These are phyloP conservation scores for Bremia lactucae DNA, from an alignment of 352 stramenopile genomes.

Conservation along the genomic window DNA sequence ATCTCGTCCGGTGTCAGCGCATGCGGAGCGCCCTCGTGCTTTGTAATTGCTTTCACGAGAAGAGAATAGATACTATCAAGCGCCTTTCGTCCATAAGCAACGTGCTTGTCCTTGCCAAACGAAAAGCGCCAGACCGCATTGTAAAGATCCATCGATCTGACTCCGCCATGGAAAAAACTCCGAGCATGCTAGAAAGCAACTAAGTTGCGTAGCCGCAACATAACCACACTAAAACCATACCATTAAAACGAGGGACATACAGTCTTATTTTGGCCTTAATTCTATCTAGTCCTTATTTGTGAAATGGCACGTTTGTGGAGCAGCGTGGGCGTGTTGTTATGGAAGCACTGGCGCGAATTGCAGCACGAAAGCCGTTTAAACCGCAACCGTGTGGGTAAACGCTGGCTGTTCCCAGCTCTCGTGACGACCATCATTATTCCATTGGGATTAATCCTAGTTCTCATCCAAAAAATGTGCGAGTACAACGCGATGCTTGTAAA, in stretches of 20 bases:
- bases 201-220: background rate
- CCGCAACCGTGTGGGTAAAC: conserved; percentile 17
- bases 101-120: conserved; percentile 21
- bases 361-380: conserved; percentile 72
- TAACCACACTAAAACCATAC: too few relatives aligned
- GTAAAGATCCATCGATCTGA: conserved; percentile 40
- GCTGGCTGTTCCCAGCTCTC: conserved; percentile 59
- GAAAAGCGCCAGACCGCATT: conserved; percentile 35
- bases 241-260: too few relatives aligned
- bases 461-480: conserved; percentile 46
- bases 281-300: background rate
- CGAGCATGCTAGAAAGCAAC: background rate
- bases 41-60: conserved; percentile 30
- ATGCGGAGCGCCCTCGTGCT: conserved; percentile 21
- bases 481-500: conserved; percentile 33
- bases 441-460: conserved; percentile 40
- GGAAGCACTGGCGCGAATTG: conserved; percentile 79
- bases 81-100: conserved; percentile 21
- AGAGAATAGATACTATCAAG: conserved; percentile 42
- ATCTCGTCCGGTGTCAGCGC: conserved; percentile 50
- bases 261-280: background rate
- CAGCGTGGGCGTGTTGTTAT: conserved; percentile 48
- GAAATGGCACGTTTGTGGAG: conserved; percentile 19
- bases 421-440: conserved; percentile 60
- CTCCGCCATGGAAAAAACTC: too few relatives aligned